These are phyloP conservation scores for Leersia perrieri DNA, from an alignment of 176 grass and related monocot genomes.

Conservation along the genomic window DNA sequence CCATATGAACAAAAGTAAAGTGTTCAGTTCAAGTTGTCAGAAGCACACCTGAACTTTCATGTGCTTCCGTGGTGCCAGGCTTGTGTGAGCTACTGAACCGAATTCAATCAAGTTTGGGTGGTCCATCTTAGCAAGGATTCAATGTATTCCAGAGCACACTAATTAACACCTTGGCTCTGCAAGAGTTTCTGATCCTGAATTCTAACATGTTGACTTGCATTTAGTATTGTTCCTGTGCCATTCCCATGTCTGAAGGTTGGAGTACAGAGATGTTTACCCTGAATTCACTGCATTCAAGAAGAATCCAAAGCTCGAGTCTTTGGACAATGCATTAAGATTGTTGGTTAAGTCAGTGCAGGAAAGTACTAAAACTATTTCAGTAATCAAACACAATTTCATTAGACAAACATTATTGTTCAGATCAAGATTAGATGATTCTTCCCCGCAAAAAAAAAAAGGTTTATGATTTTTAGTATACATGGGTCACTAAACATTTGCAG, in stretches of 20 bases:
- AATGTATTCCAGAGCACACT: constrained; percentile 1
- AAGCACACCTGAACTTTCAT: constrained; percentile 19
- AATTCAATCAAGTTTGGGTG: constrained; percentile 2
- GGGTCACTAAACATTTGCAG: neutral
- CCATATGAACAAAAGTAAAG: neutral
- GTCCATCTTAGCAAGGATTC: constrained; percentile 18
- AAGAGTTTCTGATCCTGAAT: neutral
- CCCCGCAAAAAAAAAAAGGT: too few species aligned
- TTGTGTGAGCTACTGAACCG: neutral
- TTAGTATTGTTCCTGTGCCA: constrained; percentile 11
- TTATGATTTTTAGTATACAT: neutral
- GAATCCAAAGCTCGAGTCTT: constrained; percentile 4
- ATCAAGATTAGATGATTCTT: neutral
- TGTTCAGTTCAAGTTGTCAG: neutral
- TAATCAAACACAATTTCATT: neutral
- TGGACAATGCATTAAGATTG: neutral
- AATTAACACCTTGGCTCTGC: constrained; percentile 15
- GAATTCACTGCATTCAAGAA: neutral
- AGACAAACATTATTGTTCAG: neutral
- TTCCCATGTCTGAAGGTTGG: neutral
- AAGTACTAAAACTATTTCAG: neutral
- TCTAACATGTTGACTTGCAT: constrained; percentile 33
- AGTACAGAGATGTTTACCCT: neutral
- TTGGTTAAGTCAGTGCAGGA: neutral
- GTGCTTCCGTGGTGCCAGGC: constrained; percentile 1